Evolutionary conservation across 495 filamentous ascomycete genomes (phyloP).

Genomic region (Xylaria castorea): DNA sequence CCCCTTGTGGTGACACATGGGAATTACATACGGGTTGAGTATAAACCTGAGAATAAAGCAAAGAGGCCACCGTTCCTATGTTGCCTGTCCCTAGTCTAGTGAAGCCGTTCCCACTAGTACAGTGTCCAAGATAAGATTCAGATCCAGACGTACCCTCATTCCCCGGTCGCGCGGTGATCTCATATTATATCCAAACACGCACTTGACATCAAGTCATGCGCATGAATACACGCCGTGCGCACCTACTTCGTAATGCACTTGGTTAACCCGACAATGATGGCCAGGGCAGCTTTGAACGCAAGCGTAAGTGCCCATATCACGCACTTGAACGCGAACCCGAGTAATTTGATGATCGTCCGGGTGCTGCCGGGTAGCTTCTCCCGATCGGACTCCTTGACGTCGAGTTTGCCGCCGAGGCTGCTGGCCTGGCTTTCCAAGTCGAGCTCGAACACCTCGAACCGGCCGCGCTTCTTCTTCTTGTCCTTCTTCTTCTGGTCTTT

Average conservation of each 20-base stretch:
- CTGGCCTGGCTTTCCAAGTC: slow-evolving; percentile 62
- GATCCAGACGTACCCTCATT: not conserved
- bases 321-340: slow-evolving; percentile 53
- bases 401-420: slow-evolving; percentile 47
- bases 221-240: not conserved
- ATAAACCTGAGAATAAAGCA: not conserved
- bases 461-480: slow-evolving; percentile 43
- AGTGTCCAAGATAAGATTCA: not conserved
- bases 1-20: not conserved
- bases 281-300: slow-evolving; percentile 51
- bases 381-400: slow-evolving; percentile 41
- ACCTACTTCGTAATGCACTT: slow-evolving; percentile 48
- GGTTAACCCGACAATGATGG: slow-evolving; percentile 44
- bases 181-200: slow-evolving; percentile 7
- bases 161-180: not conserved
- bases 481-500: slow-evolving; percentile 28
- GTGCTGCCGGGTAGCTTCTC: slow-evolving; percentile 50
- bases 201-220: not conserved
- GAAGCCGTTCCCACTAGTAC: slow-evolving; percentile 1
- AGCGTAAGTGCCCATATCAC: slow-evolving; percentile 54
- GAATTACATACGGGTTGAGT: not conserved
- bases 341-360: slow-evolving; percentile 48
- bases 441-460: slow-evolving; percentile 61
- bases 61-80: not conserved
- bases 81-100: slow-evolving; percentile 5